Evolutionary conservation across 495 filamentous ascomycete species (phyloP).

Genomic region (Penicillium dipodomyicola): DNA sequence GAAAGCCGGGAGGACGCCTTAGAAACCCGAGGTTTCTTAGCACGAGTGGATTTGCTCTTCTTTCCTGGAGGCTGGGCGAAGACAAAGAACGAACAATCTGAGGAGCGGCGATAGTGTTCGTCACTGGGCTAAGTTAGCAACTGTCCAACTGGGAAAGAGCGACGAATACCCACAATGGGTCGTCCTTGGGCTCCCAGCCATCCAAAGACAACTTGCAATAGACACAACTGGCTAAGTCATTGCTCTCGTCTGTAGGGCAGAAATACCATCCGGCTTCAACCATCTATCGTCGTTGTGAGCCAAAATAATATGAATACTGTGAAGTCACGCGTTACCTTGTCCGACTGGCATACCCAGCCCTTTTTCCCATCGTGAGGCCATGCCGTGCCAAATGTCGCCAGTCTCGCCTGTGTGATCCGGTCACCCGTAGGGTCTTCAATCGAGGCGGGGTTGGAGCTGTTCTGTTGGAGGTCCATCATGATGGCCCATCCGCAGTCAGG

Average conservation of each 20-base stretch:
- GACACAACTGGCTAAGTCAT: slow-evolving; percentile 81
- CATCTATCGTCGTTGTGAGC: slow-evolving; percentile 57
- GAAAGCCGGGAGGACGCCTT: slow-evolving; percentile 67
- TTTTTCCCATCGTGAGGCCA: slow-evolving; percentile 91
- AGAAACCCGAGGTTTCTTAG: slow-evolving; percentile 60
- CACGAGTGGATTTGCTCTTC: slow-evolving; percentile 42
- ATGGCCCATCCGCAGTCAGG: slow-evolving; percentile 85
- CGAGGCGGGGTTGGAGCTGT: slow-evolving; percentile 59
- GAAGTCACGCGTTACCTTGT: slow-evolving; percentile 58
- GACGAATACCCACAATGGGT: slow-evolving; percentile 65
- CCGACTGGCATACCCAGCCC: slow-evolving; percentile 82
- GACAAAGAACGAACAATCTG: slow-evolving; percentile 79
- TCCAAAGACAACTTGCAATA: slow-evolving; percentile 86
- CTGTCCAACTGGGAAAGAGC: slow-evolving; percentile 21
- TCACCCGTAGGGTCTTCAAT: slow-evolving; percentile 70
- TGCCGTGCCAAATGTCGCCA: slow-evolving; percentile 67
- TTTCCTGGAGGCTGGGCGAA: slow-evolving; percentile 44
- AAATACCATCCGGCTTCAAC: slow-evolving; percentile 91
- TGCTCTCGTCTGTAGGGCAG: slow-evolving; percentile 72
- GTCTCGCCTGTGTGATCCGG: slow-evolving; percentile 69
- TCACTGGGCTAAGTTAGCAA: slow-evolving; percentile 54
- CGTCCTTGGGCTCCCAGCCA: slow-evolving; percentile 88
- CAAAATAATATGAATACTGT: slow-evolving; percentile 13
- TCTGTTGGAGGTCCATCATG: slow-evolving; percentile 65
- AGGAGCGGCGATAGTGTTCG: slow-evolving; percentile 77